Conservation (phyloP, 1,139 yeast genomes). For the Saccharomyces uvarum region DNA sequence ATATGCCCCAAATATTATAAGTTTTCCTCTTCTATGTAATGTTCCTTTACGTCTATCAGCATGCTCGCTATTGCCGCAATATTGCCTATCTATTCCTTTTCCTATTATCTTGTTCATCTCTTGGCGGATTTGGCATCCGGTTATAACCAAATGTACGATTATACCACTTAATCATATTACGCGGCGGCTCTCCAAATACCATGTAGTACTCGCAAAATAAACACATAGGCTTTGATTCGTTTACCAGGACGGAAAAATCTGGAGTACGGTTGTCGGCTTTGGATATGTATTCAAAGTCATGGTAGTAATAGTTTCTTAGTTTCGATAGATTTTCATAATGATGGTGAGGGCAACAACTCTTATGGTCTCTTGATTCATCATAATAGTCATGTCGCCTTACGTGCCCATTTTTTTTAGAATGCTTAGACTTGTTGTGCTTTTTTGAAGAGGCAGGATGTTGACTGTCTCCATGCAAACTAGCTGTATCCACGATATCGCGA, state of each 20-base stretch:
- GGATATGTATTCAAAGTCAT: slow-evolving; percentile 16
- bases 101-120: slow-evolving; percentile 8
- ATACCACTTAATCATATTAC: slow-evolving; percentile 43
- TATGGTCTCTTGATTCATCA: slow-evolving; percentile 2
- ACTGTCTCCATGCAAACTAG: not conserved
- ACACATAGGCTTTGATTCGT: slow-evolving; percentile 34
- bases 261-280: slow-evolving; percentile 15
- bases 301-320: slow-evolving; percentile 16
- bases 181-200: slow-evolving; percentile 47
- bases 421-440: not conserved
- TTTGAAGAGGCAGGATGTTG: not conserved
- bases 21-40: not conserved
- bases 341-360: slow-evolving; percentile 13
- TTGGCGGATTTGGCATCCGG: slow-evolving; percentile 15
- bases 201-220: slow-evolving; percentile 55
- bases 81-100: slow-evolving; percentile 16
- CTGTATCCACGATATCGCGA: not conserved
- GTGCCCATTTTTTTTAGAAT: not conserved
- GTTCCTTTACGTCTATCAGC: not conserved
- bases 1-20: not conserved
- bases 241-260: slow-evolving; percentile 23
- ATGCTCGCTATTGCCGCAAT: not conserved
- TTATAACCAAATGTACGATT: slow-evolving; percentile 31
- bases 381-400: slow-evolving; percentile 4
- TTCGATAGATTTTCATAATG: not conserved